Percentiles rank a stretch among this genome's conserved stretches.
phyloP scores from a whole-genome alignment of 2,329 filamentous ascomycete species.

The Penicillium sp. region DNA sequence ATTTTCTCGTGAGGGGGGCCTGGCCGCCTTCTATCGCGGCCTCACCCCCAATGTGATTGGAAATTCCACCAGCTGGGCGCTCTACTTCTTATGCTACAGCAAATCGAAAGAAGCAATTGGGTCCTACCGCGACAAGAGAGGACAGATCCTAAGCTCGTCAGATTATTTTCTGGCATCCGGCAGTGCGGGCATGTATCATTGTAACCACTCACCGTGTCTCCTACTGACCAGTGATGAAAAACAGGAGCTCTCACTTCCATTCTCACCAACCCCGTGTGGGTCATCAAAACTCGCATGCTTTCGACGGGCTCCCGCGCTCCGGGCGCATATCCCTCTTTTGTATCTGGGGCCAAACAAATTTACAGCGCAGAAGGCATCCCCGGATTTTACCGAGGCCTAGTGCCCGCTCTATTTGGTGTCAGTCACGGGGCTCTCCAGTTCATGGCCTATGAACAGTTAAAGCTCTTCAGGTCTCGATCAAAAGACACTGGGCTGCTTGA shows the following conservation, averaged over 20 bases:
- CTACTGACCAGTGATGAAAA: conserved; percentile 1
- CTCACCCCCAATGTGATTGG: conserved; percentile 87
- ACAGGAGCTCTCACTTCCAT: conserved; percentile 72
- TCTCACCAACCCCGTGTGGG: conserved; percentile 95
- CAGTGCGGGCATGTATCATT: conserved; percentile 49
- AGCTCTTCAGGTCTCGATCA: conserved; percentile 59
- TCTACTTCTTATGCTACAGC: conserved; percentile 82
- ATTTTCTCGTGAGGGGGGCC: conserved; percentile 55
- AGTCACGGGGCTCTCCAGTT: conserved; percentile 94
- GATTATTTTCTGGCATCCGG: conserved; percentile 84
- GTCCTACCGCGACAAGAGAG: conserved; percentile 35
- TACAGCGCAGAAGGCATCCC: conserved; percentile 69
- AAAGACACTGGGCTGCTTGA: conserved; percentile 25
- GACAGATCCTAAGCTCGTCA: conserved; percentile 54
- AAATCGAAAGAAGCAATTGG: conserved; percentile 60
- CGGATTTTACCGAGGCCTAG: conserved; percentile 86
- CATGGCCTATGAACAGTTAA: conserved; percentile 82
- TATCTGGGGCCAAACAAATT: conserved; percentile 68
- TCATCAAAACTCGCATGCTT: conserved; percentile 96
- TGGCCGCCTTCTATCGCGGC: conserved; percentile 81
- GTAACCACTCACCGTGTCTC: not conserved
- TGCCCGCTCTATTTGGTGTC: conserved; percentile 81
- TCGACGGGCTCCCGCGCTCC: conserved; percentile 73
- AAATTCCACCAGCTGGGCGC: conserved; percentile 85
- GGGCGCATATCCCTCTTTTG: conserved; percentile 81